These are phyloP conservation scores for Cercospora sp. DNA, from an alignment of 2,329 filamentous ascomycete species.

Conservation along the genomic window DNA sequence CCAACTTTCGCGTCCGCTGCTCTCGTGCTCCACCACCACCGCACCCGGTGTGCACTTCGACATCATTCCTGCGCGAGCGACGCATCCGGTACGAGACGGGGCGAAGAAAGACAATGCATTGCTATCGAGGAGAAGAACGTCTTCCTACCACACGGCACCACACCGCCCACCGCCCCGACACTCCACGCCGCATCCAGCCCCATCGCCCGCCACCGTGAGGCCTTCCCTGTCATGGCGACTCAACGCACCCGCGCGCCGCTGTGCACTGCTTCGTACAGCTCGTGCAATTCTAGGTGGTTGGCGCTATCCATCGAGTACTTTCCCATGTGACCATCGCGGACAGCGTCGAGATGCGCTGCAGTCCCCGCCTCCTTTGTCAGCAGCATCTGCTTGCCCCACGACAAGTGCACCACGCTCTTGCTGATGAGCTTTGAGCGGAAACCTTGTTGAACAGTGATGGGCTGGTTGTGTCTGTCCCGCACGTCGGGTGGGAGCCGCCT, in stretches of 20 bases:
- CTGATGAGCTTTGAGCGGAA: constrained; percentile 33
- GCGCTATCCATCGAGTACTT: constrained; percentile 42
- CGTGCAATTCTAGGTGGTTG: constrained; percentile 33
- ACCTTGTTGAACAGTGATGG: constrained; percentile 20
- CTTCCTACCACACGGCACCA: not conserved
- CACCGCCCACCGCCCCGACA: not conserved
- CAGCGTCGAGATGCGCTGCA: constrained; percentile 31
- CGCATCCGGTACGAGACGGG: not conserved
- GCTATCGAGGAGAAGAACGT: not conserved
- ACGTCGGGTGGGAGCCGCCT: constrained; percentile 18
- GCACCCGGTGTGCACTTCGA: not conserved
- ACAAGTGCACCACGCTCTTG: constrained; percentile 34
- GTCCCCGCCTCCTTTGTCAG: constrained; percentile 38
- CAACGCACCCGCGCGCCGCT: not conserved
- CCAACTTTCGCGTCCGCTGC: not conserved
- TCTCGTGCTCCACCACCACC: not conserved
- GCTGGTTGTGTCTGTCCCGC: constrained; percentile 1
- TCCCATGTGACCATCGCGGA: constrained; percentile 22
- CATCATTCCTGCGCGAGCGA: not conserved
- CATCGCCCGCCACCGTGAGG: not conserved
- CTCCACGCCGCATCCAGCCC: not conserved
- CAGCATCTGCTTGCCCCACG: constrained; percentile 36
- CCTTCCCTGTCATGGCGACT: not conserved
- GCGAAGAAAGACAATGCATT: not conserved
- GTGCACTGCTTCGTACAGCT: constrained; percentile 12